Evolutionary conservation across 257 asterid species (phyloP), one percentile per base, ranked within the genome.

Genomic region (Fraxinus quadrangulata): DNA sequence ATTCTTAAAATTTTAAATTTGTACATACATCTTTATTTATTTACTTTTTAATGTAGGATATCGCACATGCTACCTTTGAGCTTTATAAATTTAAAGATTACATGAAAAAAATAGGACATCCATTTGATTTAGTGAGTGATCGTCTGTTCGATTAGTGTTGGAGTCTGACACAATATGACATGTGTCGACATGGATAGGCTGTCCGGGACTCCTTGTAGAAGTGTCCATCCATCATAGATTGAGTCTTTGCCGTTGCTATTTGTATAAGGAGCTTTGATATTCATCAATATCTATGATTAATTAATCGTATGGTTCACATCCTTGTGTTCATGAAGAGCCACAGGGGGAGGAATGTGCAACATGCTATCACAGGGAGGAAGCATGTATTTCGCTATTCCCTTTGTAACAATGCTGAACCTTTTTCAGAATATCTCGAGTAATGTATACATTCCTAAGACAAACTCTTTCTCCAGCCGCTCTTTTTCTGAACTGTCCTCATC

Each of bases 351-450:
- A 42, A 34, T 26, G 39, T 30, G 45, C 70, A 19, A 59, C 36
- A 11, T 54, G 39, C 80, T 67, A 31, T 31, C 37, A 34, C 23
- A 31, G 24, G 24, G 56, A 19, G 24, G 37, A 21, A 76, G 34
- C 80, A 69, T 67, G 75, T 73, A 3, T 23, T 47, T 67, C 19
- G 30, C 13, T 49, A 7, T 30, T 72, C 54, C 70, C 54, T 76
- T 30, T 67, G 74, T 67, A 24, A 69, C 12, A 28, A 7, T 54
- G 65, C 11, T 54, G 11, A 54, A 54, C 65, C 24, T 17, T 54
- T 54, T 54, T 54, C n/a, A 47, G 56, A 47, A 47, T 47, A 47
- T 54, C 26, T 3, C 12, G 4, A n/a, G 6, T 47, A 54, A n/a
- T 54, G 3, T 54, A 26, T 5, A 2, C 26, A 54, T 54, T 54